These are phyloP conservation scores for Thermochaetoides thermophila DNA, from an alignment of 495 filamentous ascomycete species.

Conservation along the genomic window DNA sequence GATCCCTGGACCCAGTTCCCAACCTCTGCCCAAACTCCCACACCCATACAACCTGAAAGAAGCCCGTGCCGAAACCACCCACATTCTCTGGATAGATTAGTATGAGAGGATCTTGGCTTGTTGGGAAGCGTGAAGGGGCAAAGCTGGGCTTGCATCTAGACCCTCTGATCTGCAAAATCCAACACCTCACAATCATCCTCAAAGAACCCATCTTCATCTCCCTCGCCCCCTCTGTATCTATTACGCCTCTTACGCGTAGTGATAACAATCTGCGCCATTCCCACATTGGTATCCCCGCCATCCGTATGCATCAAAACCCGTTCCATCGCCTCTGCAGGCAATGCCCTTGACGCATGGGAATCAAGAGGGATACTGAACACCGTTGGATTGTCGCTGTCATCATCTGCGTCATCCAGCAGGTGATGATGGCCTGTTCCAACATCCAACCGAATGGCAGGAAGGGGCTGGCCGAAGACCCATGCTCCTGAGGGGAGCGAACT, in stretches of 20 bases:
- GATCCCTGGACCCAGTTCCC: too few relatives aligned
- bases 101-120: too few relatives aligned
- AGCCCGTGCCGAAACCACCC: too few relatives aligned
- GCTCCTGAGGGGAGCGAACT: background rate
- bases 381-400: too few relatives aligned
- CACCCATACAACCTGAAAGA: too few relatives aligned
- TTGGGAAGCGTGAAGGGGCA: too few relatives aligned
- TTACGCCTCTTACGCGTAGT: slow-evolving; percentile 60
- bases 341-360: slow-evolving; percentile 34
- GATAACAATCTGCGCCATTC: slow-evolving; percentile 68
- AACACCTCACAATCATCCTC: slow-evolving; percentile 89
- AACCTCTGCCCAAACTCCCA: too few relatives aligned
- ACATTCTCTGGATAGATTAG: too few relatives aligned
- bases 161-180: slow-evolving; percentile 77
- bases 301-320: slow-evolving; percentile 44
- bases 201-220: slow-evolving; percentile 68
- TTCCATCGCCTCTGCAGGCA: slow-evolving; percentile 42
- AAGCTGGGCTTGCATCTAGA: too few relatives aligned
- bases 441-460: slow-evolving; percentile 47
- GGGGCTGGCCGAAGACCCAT: slow-evolving; percentile 55
- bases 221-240: slow-evolving; percentile 35
- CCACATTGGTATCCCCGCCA: slow-evolving; percentile 33
- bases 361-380: slow-evolving; percentile 27
- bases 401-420: slow-evolving; percentile 39
- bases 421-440: slow-evolving; percentile 31